A percentile compares a stretch with the other conserved stretches of the same genome.
These are phyloP conservation scores for Rosa rugosa DNA, from an alignment of 306 rosid genomes.

Conservation along the genomic window DNA sequence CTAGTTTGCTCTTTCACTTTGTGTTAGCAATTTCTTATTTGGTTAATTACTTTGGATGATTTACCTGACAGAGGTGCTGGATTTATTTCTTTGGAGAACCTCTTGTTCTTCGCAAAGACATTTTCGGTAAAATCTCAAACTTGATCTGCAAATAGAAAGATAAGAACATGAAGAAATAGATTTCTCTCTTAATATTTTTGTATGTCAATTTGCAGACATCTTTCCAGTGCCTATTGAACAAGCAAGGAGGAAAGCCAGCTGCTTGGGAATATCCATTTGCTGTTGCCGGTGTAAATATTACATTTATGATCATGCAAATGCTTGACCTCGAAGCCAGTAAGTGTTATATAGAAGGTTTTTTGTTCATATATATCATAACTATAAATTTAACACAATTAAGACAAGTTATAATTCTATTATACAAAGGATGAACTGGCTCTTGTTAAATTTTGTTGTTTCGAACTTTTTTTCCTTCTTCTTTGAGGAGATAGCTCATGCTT, in stretches of 20 bases:
- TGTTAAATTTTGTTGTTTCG: background rate
- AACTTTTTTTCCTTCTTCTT: background rate
- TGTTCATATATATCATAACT: background rate
- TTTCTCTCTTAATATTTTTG: conserved; percentile 9
- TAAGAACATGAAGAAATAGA: background rate
- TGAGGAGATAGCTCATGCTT: conserved; percentile 19
- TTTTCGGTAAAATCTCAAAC: conserved; percentile 54
- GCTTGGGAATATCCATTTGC: conserved; percentile 88
- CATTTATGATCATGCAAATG: conserved; percentile 92
- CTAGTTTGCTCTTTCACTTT: conserved; percentile 4
- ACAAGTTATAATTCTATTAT: background rate
- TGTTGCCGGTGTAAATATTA: conserved; percentile 84
- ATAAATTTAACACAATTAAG: background rate
- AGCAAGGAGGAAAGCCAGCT: conserved; percentile 74
- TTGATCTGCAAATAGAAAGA: background rate
- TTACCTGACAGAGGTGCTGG: conserved; percentile 76
- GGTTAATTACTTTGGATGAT: conserved; percentile 17
- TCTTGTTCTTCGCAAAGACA: conserved; percentile 80
- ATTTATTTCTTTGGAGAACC: conserved; percentile 91
- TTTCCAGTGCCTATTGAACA: conserved; percentile 61
- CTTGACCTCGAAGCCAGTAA: conserved; percentile 77
- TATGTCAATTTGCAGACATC: conserved; percentile 45
- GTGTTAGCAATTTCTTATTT: conserved; percentile 15
- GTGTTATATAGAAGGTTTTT: conserved; percentile 19
- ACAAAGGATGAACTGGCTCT: background rate